Evolutionary conservation across 495 filamentous ascomycete species (phyloP).

Genomic region (Podospora fimiseda): DNA sequence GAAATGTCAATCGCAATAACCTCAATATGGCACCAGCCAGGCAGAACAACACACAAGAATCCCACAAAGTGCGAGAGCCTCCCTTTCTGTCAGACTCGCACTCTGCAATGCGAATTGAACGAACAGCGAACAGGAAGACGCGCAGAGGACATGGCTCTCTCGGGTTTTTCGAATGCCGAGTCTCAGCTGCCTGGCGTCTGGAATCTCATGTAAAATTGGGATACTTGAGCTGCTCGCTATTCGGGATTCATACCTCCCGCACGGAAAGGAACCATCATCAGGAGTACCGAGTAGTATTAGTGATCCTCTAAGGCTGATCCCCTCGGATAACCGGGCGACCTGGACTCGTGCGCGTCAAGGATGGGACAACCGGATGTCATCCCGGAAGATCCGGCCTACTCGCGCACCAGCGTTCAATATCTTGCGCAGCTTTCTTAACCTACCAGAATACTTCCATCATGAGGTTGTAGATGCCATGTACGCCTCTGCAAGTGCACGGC

Average conservation of each 20-base stretch:
- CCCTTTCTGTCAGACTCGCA: constrained; percentile 1
- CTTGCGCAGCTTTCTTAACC: background rate
- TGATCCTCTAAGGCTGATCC: background rate
- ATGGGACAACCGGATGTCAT: too few species aligned
- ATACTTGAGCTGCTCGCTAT: too few species aligned
- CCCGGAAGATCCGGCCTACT: too few species aligned
- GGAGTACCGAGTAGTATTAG: background rate
- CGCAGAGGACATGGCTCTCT: background rate
- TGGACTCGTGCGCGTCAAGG: too few species aligned
- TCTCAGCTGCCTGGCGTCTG: background rate
- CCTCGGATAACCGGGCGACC: too few species aligned
- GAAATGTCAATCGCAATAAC: too few species aligned
- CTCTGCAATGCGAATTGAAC: background rate
- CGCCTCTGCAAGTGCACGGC: background rate
- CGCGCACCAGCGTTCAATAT: too few species aligned
- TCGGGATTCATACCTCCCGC: background rate
- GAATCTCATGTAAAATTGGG: background rate
- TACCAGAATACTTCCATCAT: too few species aligned
- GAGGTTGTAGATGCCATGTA: too few species aligned
- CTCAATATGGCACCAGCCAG: too few species aligned
- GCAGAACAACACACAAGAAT: too few species aligned
- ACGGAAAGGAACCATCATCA: background rate
- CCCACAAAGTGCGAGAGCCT: too few species aligned
- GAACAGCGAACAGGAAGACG: background rate
- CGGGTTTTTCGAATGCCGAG: background rate